Conservation (phyloP, 306 rosid genomes). For the Trichosanthes truncata region DNA sequence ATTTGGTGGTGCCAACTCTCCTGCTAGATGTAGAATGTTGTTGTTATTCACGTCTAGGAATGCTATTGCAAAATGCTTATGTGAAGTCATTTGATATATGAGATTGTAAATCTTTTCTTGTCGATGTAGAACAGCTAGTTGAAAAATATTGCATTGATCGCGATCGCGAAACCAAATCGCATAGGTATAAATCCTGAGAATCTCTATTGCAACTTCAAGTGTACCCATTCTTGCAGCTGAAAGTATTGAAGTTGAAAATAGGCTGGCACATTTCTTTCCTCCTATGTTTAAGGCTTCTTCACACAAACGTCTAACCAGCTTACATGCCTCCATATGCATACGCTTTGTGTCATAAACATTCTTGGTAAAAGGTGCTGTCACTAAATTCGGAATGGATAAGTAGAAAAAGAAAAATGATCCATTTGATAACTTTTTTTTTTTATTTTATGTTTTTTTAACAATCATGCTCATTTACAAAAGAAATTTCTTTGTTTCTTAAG, state of each 20-base stretch:
- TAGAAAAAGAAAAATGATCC: too few species aligned
- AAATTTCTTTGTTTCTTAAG: too few species aligned
- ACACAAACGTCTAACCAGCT: neutral
- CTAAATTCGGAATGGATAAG: neutral
- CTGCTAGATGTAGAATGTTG: conserved; percentile 3
- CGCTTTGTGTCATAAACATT: neutral
- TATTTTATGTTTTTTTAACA: too few species aligned
- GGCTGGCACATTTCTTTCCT: neutral
- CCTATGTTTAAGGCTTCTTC: neutral
- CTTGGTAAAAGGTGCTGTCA: neutral
- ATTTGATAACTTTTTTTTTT: too few species aligned
- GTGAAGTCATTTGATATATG: conserved; percentile 1
- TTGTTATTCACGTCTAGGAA: neutral
- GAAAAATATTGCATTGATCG: neutral
- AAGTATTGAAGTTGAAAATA: neutral
- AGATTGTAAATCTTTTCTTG: conserved; percentile 4
- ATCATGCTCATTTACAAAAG: too few species aligned
- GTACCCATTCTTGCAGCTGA: neutral
- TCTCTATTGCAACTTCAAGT: neutral
- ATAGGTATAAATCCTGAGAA: neutral
- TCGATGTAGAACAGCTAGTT: neutral
- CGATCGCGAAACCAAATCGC: neutral
- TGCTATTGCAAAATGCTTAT: neutral
- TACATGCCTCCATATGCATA: neutral
- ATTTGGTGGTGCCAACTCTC: neutral